These are phyloP conservation scores for Ophiosphaerella narmari DNA, from an alignment of 2,329 filamentous ascomycete species.

Conservation along the genomic window DNA sequence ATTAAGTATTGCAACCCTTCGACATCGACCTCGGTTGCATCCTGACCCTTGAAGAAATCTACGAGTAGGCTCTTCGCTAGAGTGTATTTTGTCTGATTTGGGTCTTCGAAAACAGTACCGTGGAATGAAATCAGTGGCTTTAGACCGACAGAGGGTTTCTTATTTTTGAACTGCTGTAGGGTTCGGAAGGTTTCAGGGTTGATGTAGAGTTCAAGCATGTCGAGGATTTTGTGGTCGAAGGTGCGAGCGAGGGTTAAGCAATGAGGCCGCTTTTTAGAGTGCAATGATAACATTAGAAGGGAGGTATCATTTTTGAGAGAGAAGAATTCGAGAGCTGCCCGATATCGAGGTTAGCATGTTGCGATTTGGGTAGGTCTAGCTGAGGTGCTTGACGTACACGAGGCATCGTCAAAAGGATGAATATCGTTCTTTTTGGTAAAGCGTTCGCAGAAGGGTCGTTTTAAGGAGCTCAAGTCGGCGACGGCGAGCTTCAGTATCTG, in stretches of 20 bases:
- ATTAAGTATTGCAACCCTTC: constrained; percentile 93
- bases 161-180: constrained; percentile 73
- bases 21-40: constrained; percentile 83
- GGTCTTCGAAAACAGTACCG: constrained; percentile 83
- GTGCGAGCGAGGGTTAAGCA: constrained; percentile 80
- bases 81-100: constrained; percentile 77
- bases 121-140: constrained; percentile 92
- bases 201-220: constrained; percentile 91
- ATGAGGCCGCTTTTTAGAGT: constrained; percentile 95
- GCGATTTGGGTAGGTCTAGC: background rate
- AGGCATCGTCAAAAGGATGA: constrained; percentile 89
- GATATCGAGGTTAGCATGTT: constrained; percentile 1
- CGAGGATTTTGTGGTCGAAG: constrained; percentile 84
- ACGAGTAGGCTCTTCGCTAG: constrained; percentile 84
- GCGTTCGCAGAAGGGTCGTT: constrained; percentile 81
- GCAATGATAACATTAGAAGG: constrained; percentile 80
- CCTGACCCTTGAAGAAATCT: constrained; percentile 89
- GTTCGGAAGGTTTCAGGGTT: constrained; percentile 73
- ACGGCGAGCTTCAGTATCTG: constrained; percentile 82
- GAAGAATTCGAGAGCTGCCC: constrained; percentile 80
- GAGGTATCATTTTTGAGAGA: constrained; percentile 93
- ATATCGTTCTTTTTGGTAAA: constrained; percentile 98
- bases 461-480: constrained; percentile 81
- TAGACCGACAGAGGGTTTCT: constrained; percentile 70
- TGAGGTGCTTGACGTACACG: constrained; percentile 49